phyloP scores from a whole-genome alignment of 768 basidiomycete species.

The Cystobasidium onofrii region DNA sequence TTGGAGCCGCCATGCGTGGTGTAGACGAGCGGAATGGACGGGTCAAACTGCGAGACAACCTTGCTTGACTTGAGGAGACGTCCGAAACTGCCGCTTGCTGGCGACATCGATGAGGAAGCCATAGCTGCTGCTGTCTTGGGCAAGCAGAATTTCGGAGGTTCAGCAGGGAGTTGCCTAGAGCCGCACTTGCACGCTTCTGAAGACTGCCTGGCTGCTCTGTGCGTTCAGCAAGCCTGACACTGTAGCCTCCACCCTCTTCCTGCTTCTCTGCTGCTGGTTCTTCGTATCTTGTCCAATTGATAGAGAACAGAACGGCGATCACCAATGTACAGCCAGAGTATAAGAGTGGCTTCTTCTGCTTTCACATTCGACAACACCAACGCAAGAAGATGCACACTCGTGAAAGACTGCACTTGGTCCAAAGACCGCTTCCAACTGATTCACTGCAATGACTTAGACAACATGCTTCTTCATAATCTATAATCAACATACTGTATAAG shows the following conservation, averaged over 20 bases:
- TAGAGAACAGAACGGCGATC: not conserved
- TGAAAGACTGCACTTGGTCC: no score
- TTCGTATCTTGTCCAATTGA: not conserved
- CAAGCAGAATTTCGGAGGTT: not conserved
- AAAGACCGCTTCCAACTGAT: no score
- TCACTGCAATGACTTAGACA: no score
- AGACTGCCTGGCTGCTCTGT: not conserved
- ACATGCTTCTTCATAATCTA: no score
- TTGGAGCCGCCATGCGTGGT: slow-evolving; percentile 24
- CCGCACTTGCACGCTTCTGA: not conserved
- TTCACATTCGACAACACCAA: no score
- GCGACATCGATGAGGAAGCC: not conserved
- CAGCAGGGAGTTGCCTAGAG: not conserved
- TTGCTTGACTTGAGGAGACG: slow-evolving; percentile 20
- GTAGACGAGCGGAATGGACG: slow-evolving; percentile 22
- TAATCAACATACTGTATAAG: no score
- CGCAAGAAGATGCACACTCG: not conserved
- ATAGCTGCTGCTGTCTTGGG: not conserved
- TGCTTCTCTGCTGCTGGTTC: not conserved
- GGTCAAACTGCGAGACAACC: slow-evolving; percentile 22
- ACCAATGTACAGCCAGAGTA: not conserved
- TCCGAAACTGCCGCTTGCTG: not conserved
- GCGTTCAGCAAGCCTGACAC: not conserved
- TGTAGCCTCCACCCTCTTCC: not conserved
- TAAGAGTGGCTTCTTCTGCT: not conserved